Evolutionary conservation across 2,329 filamentous ascomycete genomes (phyloP).

Genomic region (Huntiella abstrusa): DNA sequence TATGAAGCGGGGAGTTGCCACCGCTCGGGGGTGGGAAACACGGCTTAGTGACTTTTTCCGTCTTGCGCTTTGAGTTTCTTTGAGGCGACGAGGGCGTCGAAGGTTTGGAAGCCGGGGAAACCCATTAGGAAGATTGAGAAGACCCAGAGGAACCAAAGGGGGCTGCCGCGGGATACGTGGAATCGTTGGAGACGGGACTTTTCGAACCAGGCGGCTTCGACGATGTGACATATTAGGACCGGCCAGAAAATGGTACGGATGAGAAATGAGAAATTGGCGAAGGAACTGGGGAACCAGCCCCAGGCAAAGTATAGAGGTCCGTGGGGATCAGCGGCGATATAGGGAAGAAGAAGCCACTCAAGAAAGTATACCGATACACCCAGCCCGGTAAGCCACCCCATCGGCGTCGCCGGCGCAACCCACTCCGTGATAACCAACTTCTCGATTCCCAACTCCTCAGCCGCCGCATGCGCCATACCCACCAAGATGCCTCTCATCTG

Average conservation of each 20-base stretch:
- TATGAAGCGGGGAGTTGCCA: too few relatives aligned
- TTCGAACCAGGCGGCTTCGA: conserved; percentile 41
- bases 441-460: conserved; percentile 40
- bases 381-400: conserved; percentile 23
- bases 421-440: conserved; percentile 25
- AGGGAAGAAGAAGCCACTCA: conserved; percentile 18
- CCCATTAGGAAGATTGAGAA: conserved; percentile 35
- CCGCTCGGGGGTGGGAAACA: too few relatives aligned
- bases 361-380: conserved; percentile 29
- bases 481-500: conserved; percentile 55
- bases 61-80: too few relatives aligned
- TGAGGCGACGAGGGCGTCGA: too few relatives aligned
- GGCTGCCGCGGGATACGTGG: conserved; percentile 25
- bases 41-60: too few relatives aligned
- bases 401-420: conserved; percentile 17
- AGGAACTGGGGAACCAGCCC: conserved; percentile 24
- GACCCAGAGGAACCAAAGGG: conserved; percentile 38
- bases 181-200: conserved; percentile 26
- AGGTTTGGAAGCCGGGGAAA: conserved; percentile 14
- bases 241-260: conserved; percentile 38
- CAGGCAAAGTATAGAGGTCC: background rate
- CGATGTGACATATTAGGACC: conserved; percentile 44
- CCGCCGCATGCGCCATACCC: conserved; percentile 43
- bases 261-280: conserved; percentile 33
- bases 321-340: background rate